Base-by-base conservation (phyloP, 169 alveolate genomes). In the Babesia divergens region DNA sequence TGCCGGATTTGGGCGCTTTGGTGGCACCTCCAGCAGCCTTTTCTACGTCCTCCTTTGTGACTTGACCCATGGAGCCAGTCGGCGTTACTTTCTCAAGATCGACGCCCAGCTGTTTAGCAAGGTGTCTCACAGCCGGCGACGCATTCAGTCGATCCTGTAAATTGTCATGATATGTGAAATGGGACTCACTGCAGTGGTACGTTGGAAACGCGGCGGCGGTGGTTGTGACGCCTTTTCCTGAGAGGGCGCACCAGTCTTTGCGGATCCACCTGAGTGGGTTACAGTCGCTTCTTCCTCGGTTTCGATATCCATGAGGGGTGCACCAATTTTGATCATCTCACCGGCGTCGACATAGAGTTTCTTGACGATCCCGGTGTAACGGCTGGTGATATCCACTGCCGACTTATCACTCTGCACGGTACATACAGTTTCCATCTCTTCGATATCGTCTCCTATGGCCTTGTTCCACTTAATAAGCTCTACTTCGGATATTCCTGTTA, bases 351-450 rank as follows among this genome's bases (percentile, higher is more conserved):
- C 92, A 75, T 91, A 84, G 18, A 94, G 68, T 64, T 92, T 93
- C 59, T 90, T 93, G 46, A 95, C 85, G 44, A 85, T 77, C n/a
- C 98, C 98, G 42, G 91, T 86, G 75, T 87, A 91, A 29, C 94
- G 90, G 37, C 97, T 89, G 29, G 98, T 95, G 81, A 95, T 95
- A 64, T 95, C 92, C 11, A 96, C 97, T 28, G 97, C 96, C 26
- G 97, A 94, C 76, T 95, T 95, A 70, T 95, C 98, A 29, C 97
- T 93, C 72, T 93, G 95, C 13, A 95, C 98, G 43, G 95, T 95
- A 60, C 96, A 91, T 0, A 95, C 71, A 5, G 94, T 87, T 38
- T 95, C 97, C 93, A 94, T 94, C 94, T 95, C 98, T 58, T 89
- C 90, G 28, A 95, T 93, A 9, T 62, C 70, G 62, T 94, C 96